phyloP scores from a whole-genome alignment of 129 eudicot genomes.

The Ambrosia trifida region DNA sequence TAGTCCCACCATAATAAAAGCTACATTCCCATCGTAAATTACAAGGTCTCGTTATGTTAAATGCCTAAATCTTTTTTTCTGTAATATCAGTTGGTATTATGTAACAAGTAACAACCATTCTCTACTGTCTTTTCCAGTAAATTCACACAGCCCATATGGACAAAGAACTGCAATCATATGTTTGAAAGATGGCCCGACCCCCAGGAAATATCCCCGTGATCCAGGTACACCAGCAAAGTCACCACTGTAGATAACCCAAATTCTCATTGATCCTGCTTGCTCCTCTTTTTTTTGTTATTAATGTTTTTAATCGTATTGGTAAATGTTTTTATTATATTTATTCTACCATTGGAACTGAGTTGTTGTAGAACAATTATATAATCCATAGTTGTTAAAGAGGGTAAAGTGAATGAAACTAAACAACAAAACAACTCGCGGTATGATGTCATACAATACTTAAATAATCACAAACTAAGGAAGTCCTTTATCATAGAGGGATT shows the following conservation, averaged over 20 bases:
- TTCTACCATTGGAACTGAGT: background rate
- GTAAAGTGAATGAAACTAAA: background rate
- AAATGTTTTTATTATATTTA: background rate
- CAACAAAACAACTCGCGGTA: background rate
- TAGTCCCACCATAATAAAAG: background rate
- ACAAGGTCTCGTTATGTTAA: conserved; percentile 12
- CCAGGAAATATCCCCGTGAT: conserved; percentile 90
- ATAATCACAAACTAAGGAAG: conserved; percentile 7
- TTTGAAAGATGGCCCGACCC: conserved; percentile 63
- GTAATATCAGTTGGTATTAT: conserved; percentile 15
- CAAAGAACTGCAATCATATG: conserved; percentile 94
- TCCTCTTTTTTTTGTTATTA: background rate
- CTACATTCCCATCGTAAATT: conserved; percentile 1
- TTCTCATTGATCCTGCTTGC: conserved; percentile 22
- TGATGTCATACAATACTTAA: conserved; percentile 12
- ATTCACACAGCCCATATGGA: conserved; percentile 86
- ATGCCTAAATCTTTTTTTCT: conserved; percentile 2
- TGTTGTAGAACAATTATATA: background rate
- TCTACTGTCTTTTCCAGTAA: conserved; percentile 57
- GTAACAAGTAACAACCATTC: conserved; percentile 17
- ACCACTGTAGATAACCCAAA: conserved; percentile 58
- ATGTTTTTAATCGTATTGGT: background rate
- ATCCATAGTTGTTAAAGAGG: conserved; percentile 3
- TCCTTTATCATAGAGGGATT: conserved; percentile 35
- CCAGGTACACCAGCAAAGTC: conserved; percentile 95